Evolutionary conservation across 2,329 filamentous ascomycete species (phyloP).

Genomic region (Aspergillus sp.): DNA sequence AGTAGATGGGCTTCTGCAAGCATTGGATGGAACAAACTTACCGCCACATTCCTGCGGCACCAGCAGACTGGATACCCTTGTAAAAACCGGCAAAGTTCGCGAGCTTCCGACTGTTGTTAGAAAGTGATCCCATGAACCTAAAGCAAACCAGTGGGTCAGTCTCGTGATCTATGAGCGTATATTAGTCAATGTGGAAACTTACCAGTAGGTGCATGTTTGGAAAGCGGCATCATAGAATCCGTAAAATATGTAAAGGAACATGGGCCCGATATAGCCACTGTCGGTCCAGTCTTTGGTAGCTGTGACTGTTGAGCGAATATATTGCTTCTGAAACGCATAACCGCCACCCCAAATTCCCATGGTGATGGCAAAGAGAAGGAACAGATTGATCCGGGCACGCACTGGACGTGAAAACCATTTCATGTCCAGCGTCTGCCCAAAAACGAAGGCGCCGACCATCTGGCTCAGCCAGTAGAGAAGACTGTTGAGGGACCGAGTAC

Average conservation of each 20-base stretch:
- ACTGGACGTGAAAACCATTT: slow-evolving; percentile 56
- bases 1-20: background rate
- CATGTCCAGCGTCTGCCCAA: slow-evolving; percentile 67
- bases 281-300: slow-evolving; percentile 60
- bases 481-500: slow-evolving; percentile 72
- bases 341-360: slow-evolving; percentile 80
- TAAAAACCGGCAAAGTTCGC: slow-evolving; percentile 91
- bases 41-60: slow-evolving; percentile 58
- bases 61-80: slow-evolving; percentile 86
- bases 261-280: slow-evolving; percentile 66
- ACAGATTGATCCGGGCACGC: slow-evolving; percentile 63
- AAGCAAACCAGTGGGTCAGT: background rate
- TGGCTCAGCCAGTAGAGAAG: slow-evolving; percentile 76
- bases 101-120: slow-evolving; percentile 86
- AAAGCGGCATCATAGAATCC: slow-evolving; percentile 85
- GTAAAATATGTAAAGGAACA: slow-evolving; percentile 89
- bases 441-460: slow-evolving; percentile 69
- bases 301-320: slow-evolving; percentile 44
- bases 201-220: slow-evolving; percentile 90
- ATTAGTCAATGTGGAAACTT: slow-evolving; percentile 18
- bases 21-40: slow-evolving; percentile 17
- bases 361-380: slow-evolving; percentile 62
- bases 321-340: slow-evolving; percentile 67
- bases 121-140: slow-evolving; percentile 86
- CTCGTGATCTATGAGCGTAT: background rate